phyloP scores from a whole-genome alignment of 352 stramenopile genomes.

The Aphanomyces stellatus region DNA sequence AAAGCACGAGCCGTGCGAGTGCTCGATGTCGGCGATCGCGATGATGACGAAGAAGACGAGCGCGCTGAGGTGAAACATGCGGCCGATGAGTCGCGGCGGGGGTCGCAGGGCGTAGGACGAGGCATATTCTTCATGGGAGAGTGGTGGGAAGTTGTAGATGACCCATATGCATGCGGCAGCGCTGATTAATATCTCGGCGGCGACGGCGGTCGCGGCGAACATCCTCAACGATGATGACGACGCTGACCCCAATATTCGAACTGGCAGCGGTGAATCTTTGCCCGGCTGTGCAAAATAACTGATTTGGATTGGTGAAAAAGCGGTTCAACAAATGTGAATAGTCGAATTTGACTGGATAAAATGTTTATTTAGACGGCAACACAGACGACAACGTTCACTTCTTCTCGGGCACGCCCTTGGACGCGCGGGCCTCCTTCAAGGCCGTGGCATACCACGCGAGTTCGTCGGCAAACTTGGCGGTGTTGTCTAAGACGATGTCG shows the following conservation, averaged over 20 bases:
- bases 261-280: background rate
- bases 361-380: background rate
- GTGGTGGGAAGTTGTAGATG: background rate
- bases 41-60: slow-evolving; percentile 46
- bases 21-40: slow-evolving; percentile 49
- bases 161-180: background rate
- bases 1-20: slow-evolving; percentile 41
- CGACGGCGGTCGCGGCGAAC: background rate
- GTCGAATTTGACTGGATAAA: background rate
- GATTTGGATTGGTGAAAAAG: background rate
- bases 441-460: background rate
- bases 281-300: background rate
- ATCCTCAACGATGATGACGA: background rate
- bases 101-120: slow-evolving; percentile 4
- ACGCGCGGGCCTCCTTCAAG: background rate
- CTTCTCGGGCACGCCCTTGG: background rate
- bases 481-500: background rate
- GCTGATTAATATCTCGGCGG: background rate
- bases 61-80: background rate
- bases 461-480: background rate
- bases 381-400: background rate
- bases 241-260: background rate
- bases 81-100: background rate
- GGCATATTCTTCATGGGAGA: background rate
- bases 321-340: background rate